A percentile compares a stretch with the other conserved stretches of the same genome.
phyloP scores from a whole-genome alignment of 2,329 filamentous ascomycete species.

The Colletotrichum tabaci region DNA sequence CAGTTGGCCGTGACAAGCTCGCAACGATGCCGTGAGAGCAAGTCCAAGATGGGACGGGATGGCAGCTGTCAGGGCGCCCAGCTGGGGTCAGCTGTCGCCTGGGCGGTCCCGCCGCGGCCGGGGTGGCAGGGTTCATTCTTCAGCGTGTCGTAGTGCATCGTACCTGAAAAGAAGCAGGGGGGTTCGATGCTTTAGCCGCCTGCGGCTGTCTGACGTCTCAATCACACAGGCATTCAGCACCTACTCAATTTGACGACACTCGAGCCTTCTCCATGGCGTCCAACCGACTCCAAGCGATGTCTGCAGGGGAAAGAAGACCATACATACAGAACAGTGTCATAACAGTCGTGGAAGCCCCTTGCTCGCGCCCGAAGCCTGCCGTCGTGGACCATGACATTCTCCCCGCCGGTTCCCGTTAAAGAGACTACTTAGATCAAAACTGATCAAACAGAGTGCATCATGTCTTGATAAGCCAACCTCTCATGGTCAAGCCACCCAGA shows the following conservation, averaged over 20 bases:
- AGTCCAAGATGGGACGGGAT: slow-evolving; percentile 7
- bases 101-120: slow-evolving; percentile 13
- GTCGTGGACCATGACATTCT: not conserved
- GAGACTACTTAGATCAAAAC: not conserved
- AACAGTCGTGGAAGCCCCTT: not conserved
- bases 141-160: slow-evolving; percentile 19
- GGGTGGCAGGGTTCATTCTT: slow-evolving; percentile 37
- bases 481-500: not conserved
- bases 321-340: not conserved
- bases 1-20: not conserved
- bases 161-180: slow-evolving; percentile 7
- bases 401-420: not conserved
- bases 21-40: not conserved
- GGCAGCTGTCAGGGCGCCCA: slow-evolving; percentile 22
- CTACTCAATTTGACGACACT: not conserved
- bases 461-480: not conserved
- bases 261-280: not conserved
- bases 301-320: not conserved
- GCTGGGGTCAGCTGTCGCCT: not conserved
- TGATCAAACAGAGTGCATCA: not conserved
- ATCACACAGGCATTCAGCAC: not conserved
- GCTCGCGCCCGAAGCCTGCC: not conserved
- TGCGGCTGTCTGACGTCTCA: not conserved
- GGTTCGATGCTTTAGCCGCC: not conserved
- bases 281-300: no score